Evolutionary conservation across 192 early-diverging fungal species (phyloP).

Genomic region (Coemansia sp.): DNA sequence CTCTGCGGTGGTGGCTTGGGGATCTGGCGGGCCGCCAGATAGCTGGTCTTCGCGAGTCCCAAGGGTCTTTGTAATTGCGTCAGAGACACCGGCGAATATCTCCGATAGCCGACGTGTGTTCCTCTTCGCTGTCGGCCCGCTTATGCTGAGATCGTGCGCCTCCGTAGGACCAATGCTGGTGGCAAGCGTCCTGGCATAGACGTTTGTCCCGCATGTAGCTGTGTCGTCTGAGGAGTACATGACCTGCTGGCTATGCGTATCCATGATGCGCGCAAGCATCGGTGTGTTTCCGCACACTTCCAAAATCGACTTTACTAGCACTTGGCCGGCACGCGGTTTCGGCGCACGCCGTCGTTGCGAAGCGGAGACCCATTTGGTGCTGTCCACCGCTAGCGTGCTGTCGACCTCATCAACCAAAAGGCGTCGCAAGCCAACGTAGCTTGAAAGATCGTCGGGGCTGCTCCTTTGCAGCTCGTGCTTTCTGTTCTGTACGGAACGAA

Average conservation of each 20-base stretch:
- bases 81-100: not conserved
- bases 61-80: not conserved
- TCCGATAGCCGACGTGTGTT: not conserved
- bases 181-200: not conserved
- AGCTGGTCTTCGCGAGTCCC: not conserved
- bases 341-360: not conserved
- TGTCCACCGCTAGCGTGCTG: slow-evolving; percentile 33
- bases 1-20: not conserved
- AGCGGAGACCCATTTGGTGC: not conserved
- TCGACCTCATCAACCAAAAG: slow-evolving; percentile 52
- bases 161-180: not conserved
- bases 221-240: not conserved
- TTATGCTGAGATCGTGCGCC: not conserved
- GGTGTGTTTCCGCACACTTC: not conserved
- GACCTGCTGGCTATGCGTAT: not conserved
- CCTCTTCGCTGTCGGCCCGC: no score
- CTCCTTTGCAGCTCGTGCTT: not conserved
- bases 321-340: slow-evolving; percentile 38
- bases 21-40: no score
- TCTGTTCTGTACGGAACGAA: no score
- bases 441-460: not conserved
- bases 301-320: slow-evolving; percentile 34
- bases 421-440: slow-evolving; percentile 20
- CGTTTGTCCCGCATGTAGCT: not conserved
- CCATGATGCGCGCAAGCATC: not conserved